Conservation (phyloP, 495 filamentous ascomycete genomes). For the Xylaria longipes region DNA sequence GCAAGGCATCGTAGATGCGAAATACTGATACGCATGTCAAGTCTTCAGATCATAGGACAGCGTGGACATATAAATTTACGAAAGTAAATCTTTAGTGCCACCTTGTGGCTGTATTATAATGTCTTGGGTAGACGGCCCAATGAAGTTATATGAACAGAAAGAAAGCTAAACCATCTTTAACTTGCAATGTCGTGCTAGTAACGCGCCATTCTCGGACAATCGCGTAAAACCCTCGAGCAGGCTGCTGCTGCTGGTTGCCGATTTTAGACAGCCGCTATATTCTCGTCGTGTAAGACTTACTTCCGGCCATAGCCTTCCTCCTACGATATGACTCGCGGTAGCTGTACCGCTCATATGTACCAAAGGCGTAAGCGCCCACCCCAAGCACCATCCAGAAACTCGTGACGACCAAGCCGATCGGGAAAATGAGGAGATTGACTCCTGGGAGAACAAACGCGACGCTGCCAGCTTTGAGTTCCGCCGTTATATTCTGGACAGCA, state of each 20-base stretch:
- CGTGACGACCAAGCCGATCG: slow-evolving; percentile 70
- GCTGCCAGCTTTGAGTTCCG: slow-evolving; percentile 44
- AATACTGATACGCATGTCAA: neutral
- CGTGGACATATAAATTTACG: neutral
- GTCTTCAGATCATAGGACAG: neutral
- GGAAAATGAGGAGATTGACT: slow-evolving; percentile 69
- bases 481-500: slow-evolving; percentile 45
- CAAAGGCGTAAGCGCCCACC: slow-evolving; percentile 62
- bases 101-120: slow-evolving; percentile 9
- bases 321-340: slow-evolving; percentile 67
- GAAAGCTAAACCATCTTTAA: neutral
- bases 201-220: neutral
- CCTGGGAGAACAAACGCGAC: slow-evolving; percentile 71
- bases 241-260: neutral
- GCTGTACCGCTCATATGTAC: slow-evolving; percentile 67
- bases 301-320: slow-evolving; percentile 49
- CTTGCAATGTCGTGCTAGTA: neutral
- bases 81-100: neutral
- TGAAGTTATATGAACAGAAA: neutral
- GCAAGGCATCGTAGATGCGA: neutral
- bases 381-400: slow-evolving; percentile 65
- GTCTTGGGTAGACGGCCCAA: neutral
- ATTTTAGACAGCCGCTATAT: slow-evolving; percentile 9
- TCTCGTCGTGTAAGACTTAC: slow-evolving; percentile 20
- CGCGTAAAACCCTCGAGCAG: neutral